Conservation (phyloP, 805 yeast species). For the Saccharomycopsis olivae region DNA sequence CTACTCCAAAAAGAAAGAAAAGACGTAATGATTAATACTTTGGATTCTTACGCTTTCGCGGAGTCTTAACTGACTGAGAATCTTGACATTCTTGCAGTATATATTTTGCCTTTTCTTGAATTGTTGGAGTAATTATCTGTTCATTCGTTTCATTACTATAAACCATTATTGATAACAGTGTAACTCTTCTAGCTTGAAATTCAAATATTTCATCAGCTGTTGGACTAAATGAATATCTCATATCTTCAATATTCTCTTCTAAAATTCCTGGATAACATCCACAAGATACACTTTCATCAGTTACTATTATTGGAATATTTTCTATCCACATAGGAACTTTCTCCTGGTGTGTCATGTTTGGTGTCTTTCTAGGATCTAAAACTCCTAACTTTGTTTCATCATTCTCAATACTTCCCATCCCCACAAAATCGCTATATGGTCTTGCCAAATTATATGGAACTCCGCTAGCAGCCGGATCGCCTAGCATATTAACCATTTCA, state of each 20-base stretch:
- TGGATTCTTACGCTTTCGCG: slow-evolving; percentile 13
- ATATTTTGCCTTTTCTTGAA: slow-evolving; percentile 3
- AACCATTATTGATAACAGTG: slow-evolving; percentile 31
- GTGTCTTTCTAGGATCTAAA: slow-evolving; percentile 53
- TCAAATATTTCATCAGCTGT: slow-evolving; percentile 36
- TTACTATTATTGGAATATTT: slow-evolving; percentile 37
- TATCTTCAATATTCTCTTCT: slow-evolving; percentile 22
- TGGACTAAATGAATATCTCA: slow-evolving; percentile 26
- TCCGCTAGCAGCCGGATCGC: too few relatives aligned
- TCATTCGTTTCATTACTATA: slow-evolving; percentile 24
- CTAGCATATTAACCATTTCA: too few relatives aligned
- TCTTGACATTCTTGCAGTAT: not conserved
- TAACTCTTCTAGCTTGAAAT: slow-evolving; percentile 42
- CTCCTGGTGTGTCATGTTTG: slow-evolving; percentile 55
- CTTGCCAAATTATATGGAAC: too few relatives aligned
- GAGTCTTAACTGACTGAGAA: slow-evolving; percentile 1
- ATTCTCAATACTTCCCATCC: not conserved
- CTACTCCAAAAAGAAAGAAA: slow-evolving; percentile 5
- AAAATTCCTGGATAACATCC: slow-evolving; percentile 42
- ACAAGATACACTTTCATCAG: slow-evolving; percentile 24
- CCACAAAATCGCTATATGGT: slow-evolving; percentile 2
- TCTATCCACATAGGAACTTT: slow-evolving; percentile 58
- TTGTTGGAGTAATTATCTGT: slow-evolving; percentile 2
- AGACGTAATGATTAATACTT: slow-evolving; percentile 1
- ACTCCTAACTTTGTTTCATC: slow-evolving; percentile 25